A percentile compares a stretch with the other conserved stretches of the same genome.
phyloP scores from a whole-genome alignment of 2,329 filamentous ascomycete species.

The Trichoderma endophyticum region DNA sequence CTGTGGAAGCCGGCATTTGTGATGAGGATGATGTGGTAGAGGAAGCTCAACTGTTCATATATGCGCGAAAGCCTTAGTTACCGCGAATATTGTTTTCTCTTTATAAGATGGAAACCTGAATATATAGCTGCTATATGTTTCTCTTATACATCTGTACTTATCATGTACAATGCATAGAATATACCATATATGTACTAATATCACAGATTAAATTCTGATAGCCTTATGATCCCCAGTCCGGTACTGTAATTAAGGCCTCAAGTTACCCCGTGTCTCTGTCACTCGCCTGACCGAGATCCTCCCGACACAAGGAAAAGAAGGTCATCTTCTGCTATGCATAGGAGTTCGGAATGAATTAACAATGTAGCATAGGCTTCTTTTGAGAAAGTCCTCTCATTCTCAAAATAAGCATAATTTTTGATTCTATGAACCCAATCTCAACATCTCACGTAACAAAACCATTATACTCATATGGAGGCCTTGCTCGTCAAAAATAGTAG shows the following conservation, averaged over 20 bases:
- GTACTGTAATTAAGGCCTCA: too few relatives aligned
- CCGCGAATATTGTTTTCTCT: neutral
- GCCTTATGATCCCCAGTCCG: too few relatives aligned
- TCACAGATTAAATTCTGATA: too few relatives aligned
- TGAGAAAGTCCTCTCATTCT: neutral
- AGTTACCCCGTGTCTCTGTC: too few relatives aligned
- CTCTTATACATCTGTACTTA: neutral
- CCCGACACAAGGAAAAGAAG: neutral
- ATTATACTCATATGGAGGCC: neutral
- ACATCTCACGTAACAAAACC: neutral
- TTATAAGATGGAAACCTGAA: neutral
- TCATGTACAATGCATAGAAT: too few relatives aligned
- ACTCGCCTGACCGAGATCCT: too few relatives aligned
- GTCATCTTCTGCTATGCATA: neutral
- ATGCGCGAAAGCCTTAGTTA: neutral
- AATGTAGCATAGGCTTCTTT: neutral
- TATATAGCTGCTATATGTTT: neutral
- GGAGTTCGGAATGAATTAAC: neutral
- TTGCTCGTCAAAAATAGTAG: too few relatives aligned
- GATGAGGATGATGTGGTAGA: neutral
- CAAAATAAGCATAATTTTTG: neutral
- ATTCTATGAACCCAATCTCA: neutral
- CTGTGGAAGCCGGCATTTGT: neutral
- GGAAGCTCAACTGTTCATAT: neutral
- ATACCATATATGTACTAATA: too few relatives aligned